Evolutionary conservation across 2,329 filamentous ascomycete genomes (phyloP), one percentile per base, ranked within the genome.

Genomic region (Aspergillus sp.): DNA sequence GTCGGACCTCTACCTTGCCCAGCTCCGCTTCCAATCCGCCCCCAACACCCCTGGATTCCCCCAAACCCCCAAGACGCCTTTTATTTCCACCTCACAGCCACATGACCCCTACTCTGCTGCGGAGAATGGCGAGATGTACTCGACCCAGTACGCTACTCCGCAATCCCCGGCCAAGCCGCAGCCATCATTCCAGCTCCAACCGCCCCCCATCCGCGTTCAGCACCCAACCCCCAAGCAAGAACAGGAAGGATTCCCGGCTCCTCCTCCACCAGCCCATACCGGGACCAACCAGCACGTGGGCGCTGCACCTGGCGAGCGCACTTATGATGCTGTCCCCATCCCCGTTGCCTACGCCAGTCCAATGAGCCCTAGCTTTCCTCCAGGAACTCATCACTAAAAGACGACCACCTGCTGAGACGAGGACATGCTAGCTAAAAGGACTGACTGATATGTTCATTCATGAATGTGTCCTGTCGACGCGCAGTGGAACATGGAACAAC

Each of bases 41-140:
- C 91, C 91, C 56, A 96, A 96, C 75, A 96, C 91, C 0, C 91
- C 91, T 9, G 90, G 90, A 52, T 90, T 94, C 64, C 84, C 82
- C 28, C 82, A 84, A 65, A 86, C 85, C 69, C 66, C 77, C 27
- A 74, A 78, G 56, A 76, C 75, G 33, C 69, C 67, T 45, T 64
- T 61, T 46, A 60, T 52, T 42, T 65, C 57, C 45, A 66, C 68
- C 26, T 58, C 59, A 30, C 67, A 63, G 49, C 52, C 60, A 13
- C 51, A 50, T 40, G 72, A 77, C 54, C 61, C 67, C 19, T 68
- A 74, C 54, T 71, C 70, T n/a, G 61, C 65, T 13, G 73, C 75
- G 3, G 76, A 80, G 51, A 74, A 76, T 39, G 77, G 79, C 50
- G 70, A 79, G 51, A 72, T 75, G 51, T 59, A 57, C 31, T 42